Evolutionary conservation across 2,329 filamentous ascomycete species (phyloP).

Genomic region (Claviceps sp.): DNA sequence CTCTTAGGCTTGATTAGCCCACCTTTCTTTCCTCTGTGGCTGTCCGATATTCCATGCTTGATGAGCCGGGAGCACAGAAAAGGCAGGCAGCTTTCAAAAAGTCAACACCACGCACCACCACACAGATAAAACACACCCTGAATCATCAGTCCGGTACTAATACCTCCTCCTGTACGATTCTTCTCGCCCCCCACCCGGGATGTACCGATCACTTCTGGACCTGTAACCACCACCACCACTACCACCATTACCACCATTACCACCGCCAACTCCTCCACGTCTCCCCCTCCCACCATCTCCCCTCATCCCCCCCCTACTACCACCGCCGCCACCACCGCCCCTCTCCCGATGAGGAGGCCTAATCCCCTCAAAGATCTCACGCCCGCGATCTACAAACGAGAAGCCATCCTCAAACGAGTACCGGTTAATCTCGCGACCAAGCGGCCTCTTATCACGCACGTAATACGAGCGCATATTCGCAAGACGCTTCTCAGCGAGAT

Average conservation of each 20-base stretch:
- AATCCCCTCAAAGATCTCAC: slow-evolving; percentile 55
- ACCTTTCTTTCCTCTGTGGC: too few relatives aligned
- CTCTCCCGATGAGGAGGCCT: slow-evolving; percentile 42
- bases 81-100: too few relatives aligned
- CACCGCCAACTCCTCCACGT: slow-evolving; percentile 13
- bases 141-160: not conserved
- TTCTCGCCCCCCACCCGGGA: slow-evolving; percentile 6
- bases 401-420: slow-evolving; percentile 61
- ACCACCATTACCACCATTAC: slow-evolving; percentile 14
- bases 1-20: too few relatives aligned
- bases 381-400: slow-evolving; percentile 56
- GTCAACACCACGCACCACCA: too few relatives aligned
- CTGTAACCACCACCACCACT: slow-evolving; percentile 16
- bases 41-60: too few relatives aligned
- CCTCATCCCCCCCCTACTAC: slow-evolving; percentile 6
- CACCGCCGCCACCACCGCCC: slow-evolving; percentile 16
- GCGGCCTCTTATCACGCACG: slow-evolving; percentile 26
- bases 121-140: too few relatives aligned
- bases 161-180: not conserved
- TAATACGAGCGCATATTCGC: slow-evolving; percentile 39
- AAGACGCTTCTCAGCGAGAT: slow-evolving; percentile 51
- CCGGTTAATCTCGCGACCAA: slow-evolving; percentile 44
- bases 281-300: slow-evolving; percentile 12
- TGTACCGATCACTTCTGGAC: slow-evolving; percentile 10
- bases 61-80: too few relatives aligned